A percentile compares a stretch with the other conserved stretches of the same genome.
phyloP scores from a whole-genome alignment of 176 grass and related monocot genomes.

The Carex littledalei region DNA sequence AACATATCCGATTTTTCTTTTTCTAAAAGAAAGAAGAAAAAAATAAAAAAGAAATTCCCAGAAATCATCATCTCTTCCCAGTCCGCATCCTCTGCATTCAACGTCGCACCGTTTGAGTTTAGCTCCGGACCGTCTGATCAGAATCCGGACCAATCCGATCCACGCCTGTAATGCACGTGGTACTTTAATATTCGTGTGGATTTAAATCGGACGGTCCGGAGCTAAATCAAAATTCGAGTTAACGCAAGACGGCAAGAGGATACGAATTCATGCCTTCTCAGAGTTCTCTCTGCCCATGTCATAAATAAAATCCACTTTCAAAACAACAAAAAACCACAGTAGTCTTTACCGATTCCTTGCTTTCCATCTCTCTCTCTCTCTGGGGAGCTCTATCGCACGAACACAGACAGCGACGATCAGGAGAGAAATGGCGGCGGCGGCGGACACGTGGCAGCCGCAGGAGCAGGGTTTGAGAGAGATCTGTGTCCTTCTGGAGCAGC shows the following conservation, averaged over 20 bases:
- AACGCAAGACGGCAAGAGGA: no score
- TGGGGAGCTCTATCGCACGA: background rate
- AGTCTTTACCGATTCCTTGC: background rate
- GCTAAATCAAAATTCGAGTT: no score
- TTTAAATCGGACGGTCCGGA: no score
- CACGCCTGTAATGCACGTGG: no score
- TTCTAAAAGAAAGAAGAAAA: background rate
- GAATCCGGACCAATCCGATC: no score
- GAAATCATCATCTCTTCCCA: background rate
- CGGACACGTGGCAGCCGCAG: slow-evolving; percentile 75
- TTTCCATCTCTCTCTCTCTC: background rate
- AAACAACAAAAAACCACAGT: slow-evolving; percentile 12
- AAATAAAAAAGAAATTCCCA: background rate
- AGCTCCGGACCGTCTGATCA: no score
- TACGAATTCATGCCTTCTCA: background rate
- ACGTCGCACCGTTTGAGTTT: no score
- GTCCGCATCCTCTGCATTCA: no score
- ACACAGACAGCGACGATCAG: slow-evolving; percentile 3
- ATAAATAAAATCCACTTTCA: slow-evolving; percentile 6
- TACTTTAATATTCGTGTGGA: no score
- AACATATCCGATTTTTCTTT: background rate
- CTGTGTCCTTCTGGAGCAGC: slow-evolving; percentile 72
- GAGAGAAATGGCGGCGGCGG: slow-evolving; percentile 28
- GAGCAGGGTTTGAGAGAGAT: slow-evolving; percentile 98
- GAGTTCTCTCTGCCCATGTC: background rate